Conservation (phyloP, 2,329 filamentous ascomycete genomes). For the Fusarium burgessii region DNA sequence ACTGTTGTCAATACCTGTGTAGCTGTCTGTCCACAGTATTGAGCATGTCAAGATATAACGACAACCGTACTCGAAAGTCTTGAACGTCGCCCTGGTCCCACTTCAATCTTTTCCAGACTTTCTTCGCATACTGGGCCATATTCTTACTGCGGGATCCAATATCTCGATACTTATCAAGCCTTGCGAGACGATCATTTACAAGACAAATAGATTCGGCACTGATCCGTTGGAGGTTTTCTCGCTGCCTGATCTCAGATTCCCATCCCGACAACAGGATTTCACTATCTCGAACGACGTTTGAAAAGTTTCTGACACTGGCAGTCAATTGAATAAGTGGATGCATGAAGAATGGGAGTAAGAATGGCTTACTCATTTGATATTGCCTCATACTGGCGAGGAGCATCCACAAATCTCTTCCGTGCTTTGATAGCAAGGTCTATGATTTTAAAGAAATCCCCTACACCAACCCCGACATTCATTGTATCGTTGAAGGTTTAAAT, state of each 20-base stretch:
- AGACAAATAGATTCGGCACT: neutral
- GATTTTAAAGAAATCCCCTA: neutral
- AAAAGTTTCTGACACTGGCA: neutral
- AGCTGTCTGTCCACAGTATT: neutral
- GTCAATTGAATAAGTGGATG: neutral
- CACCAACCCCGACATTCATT: neutral
- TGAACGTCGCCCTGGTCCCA: neutral
- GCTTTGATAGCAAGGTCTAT: neutral
- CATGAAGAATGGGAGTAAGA: neutral
- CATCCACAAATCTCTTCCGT: neutral
- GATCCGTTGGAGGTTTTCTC: neutral
- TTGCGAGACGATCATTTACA: neutral
- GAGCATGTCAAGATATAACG: accelerated
- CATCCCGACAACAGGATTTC: neutral
- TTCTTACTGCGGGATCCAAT: neutral
- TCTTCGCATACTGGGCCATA: neutral
- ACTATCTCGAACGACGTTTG: neutral
- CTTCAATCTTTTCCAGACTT: neutral
- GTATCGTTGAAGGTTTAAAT: neutral
- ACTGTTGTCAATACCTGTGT: accelerated
- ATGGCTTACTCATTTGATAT: neutral
- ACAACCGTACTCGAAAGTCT: neutral
- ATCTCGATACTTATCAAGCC: neutral
- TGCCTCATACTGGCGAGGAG: neutral
- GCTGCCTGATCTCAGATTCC: neutral